Evolutionary conservation across 1,139 yeast species (phyloP), one percentile per base, ranked within the genome.

Genomic region (Sugiyamaella japonica): DNA sequence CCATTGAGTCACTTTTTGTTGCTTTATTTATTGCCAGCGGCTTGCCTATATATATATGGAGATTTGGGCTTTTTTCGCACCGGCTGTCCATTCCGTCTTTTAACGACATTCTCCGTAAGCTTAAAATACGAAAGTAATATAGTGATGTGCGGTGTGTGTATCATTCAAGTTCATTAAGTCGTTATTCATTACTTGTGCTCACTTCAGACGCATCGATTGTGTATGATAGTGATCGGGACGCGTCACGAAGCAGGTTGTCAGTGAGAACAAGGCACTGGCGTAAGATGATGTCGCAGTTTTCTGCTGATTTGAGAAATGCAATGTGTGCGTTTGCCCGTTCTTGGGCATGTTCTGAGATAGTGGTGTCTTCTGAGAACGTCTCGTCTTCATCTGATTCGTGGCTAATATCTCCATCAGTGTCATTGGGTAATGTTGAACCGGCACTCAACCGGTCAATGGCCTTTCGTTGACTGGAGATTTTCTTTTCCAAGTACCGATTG

Each of bases 1-100:
- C 77, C 12, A 31, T 69, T 6, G 66, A 68, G 50, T 63, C 69
- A 2, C 50, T 63, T n/a, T 64, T 64, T 41, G 72, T 68, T 6
- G 59, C 60, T 12, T 44, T 63, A 20, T 73, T 73, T 53, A 64
- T 72, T 42, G 49, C 62, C 3, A 55, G 65, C 2, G 76, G 76
- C 1, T 56, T 69, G 10, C 74, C 75, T 2, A 60, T 72, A 8
- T 72, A 69, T 53, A 60, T 63, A 23, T 62, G 58, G 59, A 48
- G 56, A 37, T 61, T 56, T 51, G 66, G 64, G 32, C 50, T 52
- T 5, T 25, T 40, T 7, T 39, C 49, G 25, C 25, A 20, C 20
- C 31, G 15, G 7, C 4, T 40, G 7, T 39, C 52, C 10, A n/a
- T 25, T 13, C 48, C 52, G 16, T 49, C 52, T 29, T 15, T 49